Evolutionary conservation across 305 asterid species (phyloP).

Genomic region (Ruellia speciosa): DNA sequence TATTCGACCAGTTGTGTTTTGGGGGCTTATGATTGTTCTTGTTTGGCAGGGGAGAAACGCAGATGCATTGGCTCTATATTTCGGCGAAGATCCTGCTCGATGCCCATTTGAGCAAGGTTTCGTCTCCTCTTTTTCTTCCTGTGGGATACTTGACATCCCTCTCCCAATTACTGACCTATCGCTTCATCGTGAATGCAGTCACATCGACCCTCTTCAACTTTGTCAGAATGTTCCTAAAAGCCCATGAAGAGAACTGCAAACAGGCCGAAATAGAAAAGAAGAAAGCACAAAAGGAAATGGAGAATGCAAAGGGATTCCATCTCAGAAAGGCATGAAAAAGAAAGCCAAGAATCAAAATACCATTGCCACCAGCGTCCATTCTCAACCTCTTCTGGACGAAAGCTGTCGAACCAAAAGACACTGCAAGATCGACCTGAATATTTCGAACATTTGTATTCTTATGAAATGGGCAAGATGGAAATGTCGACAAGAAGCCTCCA

Average conservation of each 20-base stretch:
- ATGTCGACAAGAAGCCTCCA: too few species aligned
- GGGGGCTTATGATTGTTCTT: conserved; percentile 15
- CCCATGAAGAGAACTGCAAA: conserved; percentile 90
- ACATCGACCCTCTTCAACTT: conserved; percentile 83
- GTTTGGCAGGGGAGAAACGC: conserved; percentile 87
- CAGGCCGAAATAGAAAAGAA: conserved; percentile 94
- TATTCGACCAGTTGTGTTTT: conserved; percentile 1
- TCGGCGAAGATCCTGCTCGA: conserved; percentile 93
- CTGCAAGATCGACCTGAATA: too few species aligned
- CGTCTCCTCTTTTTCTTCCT: conserved; percentile 4
- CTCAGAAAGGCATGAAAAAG: conserved; percentile 1
- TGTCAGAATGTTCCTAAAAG: conserved; percentile 84
- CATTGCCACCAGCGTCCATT: neutral
- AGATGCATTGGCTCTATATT: conserved; percentile 88
- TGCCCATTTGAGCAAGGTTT: conserved; percentile 99
- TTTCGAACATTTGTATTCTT: too few species aligned
- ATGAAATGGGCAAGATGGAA: too few species aligned
- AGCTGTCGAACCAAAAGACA: neutral
- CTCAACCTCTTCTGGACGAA: conserved; percentile 13
- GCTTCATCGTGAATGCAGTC: conserved; percentile 45
- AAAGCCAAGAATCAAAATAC: neutral
- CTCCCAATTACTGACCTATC: conserved; percentile 23
- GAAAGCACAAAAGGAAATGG: conserved; percentile 84
- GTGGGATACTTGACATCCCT: conserved; percentile 1
- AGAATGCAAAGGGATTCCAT: conserved; percentile 44